These are phyloP conservation scores for Tetrahymena thermophila DNA, from an alignment of 73 alveolate genomes.

Conservation along the genomic window DNA sequence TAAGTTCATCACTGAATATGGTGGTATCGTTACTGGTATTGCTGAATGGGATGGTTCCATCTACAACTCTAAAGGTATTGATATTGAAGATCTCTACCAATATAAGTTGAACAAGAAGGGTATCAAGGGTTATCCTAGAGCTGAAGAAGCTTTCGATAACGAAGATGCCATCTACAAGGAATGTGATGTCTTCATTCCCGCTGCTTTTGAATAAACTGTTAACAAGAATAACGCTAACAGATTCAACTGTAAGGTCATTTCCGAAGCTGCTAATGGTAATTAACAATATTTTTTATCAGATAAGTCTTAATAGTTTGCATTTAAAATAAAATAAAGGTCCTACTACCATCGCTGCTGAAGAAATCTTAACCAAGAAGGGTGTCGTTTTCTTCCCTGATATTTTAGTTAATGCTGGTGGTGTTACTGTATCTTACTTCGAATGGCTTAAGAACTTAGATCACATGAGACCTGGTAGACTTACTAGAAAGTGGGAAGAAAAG, in stretches of 20 bases:
- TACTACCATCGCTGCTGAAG: slow-evolving; percentile 67
- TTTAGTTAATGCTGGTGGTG: slow-evolving; percentile 81
- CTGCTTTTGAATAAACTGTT: slow-evolving; percentile 74
- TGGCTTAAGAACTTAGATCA: slow-evolving; percentile 84
- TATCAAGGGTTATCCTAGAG: slow-evolving; percentile 69
- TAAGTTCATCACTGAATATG: slow-evolving; percentile 70
- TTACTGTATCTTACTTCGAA: slow-evolving; percentile 82
- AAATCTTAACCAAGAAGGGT: slow-evolving; percentile 58
- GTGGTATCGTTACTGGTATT: slow-evolving; percentile 62
- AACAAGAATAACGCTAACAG: slow-evolving; percentile 63
- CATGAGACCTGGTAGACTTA: slow-evolving; percentile 71
- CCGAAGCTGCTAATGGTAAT: slow-evolving; percentile 75
- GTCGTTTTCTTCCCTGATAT: slow-evolving; percentile 76
- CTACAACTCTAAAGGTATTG: slow-evolving; percentile 64
- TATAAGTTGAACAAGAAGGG: slow-evolving; percentile 56
- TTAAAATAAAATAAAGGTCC: slow-evolving; percentile 22
- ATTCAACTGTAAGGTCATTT: slow-evolving; percentile 70
- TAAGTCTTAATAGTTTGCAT: not conserved
- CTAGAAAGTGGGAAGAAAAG: slow-evolving; percentile 72
- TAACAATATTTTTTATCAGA: not conserved
- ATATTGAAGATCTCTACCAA: slow-evolving; percentile 65
- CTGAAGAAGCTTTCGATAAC: slow-evolving; percentile 48
- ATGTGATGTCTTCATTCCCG: slow-evolving; percentile 85
- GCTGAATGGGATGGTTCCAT: slow-evolving; percentile 81
- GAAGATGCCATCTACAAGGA: slow-evolving; percentile 63